Base-by-base conservation (phyloP, 805 yeast genomes). In the Candida ponderosae region DNA sequence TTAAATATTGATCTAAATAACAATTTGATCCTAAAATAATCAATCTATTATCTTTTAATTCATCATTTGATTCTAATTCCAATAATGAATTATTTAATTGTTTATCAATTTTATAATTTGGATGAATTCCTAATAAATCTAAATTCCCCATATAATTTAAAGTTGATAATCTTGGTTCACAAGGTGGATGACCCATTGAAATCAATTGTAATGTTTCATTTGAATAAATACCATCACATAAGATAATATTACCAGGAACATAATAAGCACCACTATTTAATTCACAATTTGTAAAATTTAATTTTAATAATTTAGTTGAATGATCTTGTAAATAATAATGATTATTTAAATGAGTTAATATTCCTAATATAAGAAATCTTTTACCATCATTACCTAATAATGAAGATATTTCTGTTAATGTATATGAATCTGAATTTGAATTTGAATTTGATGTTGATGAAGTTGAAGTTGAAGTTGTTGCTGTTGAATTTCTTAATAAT, bases 191-290 rank as follows among this genome's bases (percentile, higher is more conserved):
- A 4, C 83, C 81, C 35, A 93, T 68, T 5, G 81, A 72, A 21
- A 82, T 70, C 1, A 82, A 94, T 45, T 81, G 77, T 53, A 93
- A 88, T 34, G 72, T 77, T 20, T 67, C 68, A 15, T 76, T 72
- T 4, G 80, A 78, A 53, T 87, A 86, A 15, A 85, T 76, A 15
- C 99, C 99, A 51, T 87, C 95, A 36, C 83, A 81, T 2, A 90
- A 60, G 0, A 86, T 75, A 47, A 81, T 77, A 65, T 81, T 78
- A 2, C 98, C 97, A 3, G 79, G 74, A 18, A 67, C 70, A 50
- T 74, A 80, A 50, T 75, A 89, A 8, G 81, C 69, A 0, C 80
- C 86, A 3, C 66, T 66, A 1, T 82, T 72, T 32, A 82, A 80
- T 15, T 68, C 63, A 2, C 87, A 67, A 45, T 80, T 81, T 9